phyloP scores from a whole-genome alignment of 2,329 filamentous ascomycete species.

The Sporothrix protearum region DNA sequence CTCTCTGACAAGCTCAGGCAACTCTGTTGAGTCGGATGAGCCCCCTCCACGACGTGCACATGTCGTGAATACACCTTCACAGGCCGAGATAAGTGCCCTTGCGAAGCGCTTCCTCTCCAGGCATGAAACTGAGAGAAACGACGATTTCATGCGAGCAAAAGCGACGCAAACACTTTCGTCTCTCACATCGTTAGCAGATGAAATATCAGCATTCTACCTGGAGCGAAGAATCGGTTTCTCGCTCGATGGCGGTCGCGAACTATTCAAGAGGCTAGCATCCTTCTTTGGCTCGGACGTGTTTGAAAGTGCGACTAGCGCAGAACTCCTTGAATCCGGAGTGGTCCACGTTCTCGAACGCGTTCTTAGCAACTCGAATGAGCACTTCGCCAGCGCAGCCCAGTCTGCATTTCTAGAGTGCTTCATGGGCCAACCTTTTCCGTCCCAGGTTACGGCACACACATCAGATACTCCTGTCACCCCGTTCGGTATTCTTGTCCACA shows the following conservation, averaged over 20 bases:
- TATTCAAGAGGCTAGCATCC: slow-evolving; percentile 72
- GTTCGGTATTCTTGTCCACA: slow-evolving; percentile 87
- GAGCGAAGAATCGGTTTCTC: slow-evolving; percentile 46
- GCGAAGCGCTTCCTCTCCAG: slow-evolving; percentile 80
- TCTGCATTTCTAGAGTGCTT: slow-evolving; percentile 87
- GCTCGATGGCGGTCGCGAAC: slow-evolving; percentile 52
- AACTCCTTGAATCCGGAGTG: slow-evolving; percentile 84
- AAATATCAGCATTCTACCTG: slow-evolving; percentile 70
- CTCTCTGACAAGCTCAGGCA: slow-evolving; percentile 63
- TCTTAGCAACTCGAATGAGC: slow-evolving; percentile 68
- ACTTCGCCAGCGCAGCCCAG: slow-evolving; percentile 63
- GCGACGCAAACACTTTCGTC: slow-evolving; percentile 71
- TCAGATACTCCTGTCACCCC: slow-evolving; percentile 71
- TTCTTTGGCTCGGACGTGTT: slow-evolving; percentile 88
- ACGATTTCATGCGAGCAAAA: slow-evolving; percentile 71
- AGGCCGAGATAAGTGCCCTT: slow-evolving; percentile 68
- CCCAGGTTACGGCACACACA: slow-evolving; percentile 61
- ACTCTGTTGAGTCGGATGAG: slow-evolving; percentile 62
- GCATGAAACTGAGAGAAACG: slow-evolving; percentile 73
- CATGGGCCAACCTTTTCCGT: slow-evolving; percentile 71
- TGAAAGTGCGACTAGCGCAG: slow-evolving; percentile 92
- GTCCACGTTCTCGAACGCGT: slow-evolving; percentile 79
- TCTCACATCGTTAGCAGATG: slow-evolving; percentile 65
- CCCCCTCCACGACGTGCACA: slow-evolving; percentile 47
- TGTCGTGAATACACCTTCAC: slow-evolving; percentile 53